Base-by-base conservation (phyloP, 176 grass and related monocot genomes). In the Typha latifolia region DNA sequence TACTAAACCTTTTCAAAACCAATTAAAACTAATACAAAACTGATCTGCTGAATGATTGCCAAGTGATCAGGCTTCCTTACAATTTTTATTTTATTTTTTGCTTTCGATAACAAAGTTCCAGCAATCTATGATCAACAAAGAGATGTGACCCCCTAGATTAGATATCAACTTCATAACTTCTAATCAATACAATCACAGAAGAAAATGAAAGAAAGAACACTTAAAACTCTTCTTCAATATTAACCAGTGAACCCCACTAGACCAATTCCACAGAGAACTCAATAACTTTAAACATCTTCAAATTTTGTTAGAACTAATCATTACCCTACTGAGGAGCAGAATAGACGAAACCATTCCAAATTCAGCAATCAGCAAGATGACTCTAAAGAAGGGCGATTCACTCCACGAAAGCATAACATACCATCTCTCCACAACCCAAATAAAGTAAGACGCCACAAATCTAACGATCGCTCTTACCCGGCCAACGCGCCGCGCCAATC, bases 381-480 rank as follows among this genome's bases (percentile, higher is more conserved):
- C 8, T 21, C 53, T 59, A 19, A 9, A 59, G 2, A n/a, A 55
- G 15, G 15, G 15, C 51, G 9, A 53, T 53, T n/a, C 51, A 53
- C 13, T 53, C 51, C 51, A 53, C 16, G 7, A 18, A 57, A 57
- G 20, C 53, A 57, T 2, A 21, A 2, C 52, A n/a, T 20, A n/a
- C 14, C n/a, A 57, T 57, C 53, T 56, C 51, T 56, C 51, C 51
- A 56, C 51, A 56, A 56, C 37, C 37, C 37, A 43, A 43, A 43
- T 43, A 10, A 43, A 43, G 37, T 9, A 43, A 43, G 9, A 68
- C 22, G 49, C 16, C 29, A 18, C 53, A 62, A 62, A n/a, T 65
- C 27, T 23, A 26, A 65, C 27, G 62, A 68, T 77, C 63, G 31
- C 34, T 77, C 51, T 49, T 15, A 66, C 62, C 47, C 67, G 37